Evolutionary conservation across 345 rosid genomes (phyloP).

Genomic region (Anacardium occidentale): DNA sequence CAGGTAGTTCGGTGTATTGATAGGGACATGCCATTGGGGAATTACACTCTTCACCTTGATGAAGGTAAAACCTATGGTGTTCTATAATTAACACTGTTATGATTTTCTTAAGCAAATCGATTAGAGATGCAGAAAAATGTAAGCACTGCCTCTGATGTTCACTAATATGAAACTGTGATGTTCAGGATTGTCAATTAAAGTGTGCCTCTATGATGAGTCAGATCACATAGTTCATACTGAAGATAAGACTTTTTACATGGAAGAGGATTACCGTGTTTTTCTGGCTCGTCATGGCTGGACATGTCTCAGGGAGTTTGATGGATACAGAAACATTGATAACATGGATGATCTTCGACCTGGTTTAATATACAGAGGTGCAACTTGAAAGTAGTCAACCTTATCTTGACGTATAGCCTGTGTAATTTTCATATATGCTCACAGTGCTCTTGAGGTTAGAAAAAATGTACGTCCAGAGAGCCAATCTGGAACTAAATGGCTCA

Average conservation of each 20-base stretch:
- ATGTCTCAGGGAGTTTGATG: constrained; percentile 74
- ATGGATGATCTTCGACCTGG: constrained; percentile 93
- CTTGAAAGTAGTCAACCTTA: constrained; percentile 30
- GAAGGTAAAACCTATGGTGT: constrained; percentile 54
- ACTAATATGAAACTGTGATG: constrained; percentile 4
- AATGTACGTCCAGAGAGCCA: constrained; percentile 3
- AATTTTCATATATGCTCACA: constrained; percentile 10
- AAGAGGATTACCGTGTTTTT: constrained; percentile 87
- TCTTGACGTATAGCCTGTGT: constrained; percentile 5
- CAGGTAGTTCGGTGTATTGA: constrained; percentile 81
- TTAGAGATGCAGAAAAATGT: neutral
- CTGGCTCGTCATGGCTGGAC: constrained; percentile 69
- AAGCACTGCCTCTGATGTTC: neutral
- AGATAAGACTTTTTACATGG: constrained; percentile 81
- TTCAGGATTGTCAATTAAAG: constrained; percentile 77
- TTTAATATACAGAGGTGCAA: constrained; percentile 72
- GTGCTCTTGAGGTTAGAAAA: constrained; percentile 11
- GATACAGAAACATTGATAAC: constrained; percentile 71
- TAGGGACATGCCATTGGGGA: constrained; percentile 94
- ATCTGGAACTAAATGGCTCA: neutral
- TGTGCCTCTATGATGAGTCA: constrained; percentile 80
- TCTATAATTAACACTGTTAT: constrained; percentile 2
- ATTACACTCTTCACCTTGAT: constrained; percentile 79
- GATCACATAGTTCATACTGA: constrained; percentile 82
- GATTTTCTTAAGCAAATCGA: constrained; percentile 9